These are phyloP conservation scores for Fusarium proliferatum DNA, from an alignment of 2,329 filamentous ascomycete species.

Conservation along the genomic window DNA sequence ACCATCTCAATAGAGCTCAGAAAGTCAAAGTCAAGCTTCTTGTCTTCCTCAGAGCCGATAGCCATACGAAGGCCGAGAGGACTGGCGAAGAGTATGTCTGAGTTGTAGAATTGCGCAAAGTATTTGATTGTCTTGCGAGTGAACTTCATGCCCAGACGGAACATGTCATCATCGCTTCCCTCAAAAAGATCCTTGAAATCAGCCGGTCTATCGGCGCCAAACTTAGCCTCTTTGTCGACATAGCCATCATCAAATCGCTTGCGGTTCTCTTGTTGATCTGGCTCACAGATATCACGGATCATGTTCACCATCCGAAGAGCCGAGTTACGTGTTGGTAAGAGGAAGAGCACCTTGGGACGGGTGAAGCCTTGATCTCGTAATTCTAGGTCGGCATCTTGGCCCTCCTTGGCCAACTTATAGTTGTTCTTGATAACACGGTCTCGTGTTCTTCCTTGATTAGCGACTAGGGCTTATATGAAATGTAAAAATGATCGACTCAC, in stretches of 20 bases:
- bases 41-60: slow-evolving; percentile 79
- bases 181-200: slow-evolving; percentile 92
- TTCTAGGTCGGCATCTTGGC: slow-evolving; percentile 73
- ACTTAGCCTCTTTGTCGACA: slow-evolving; percentile 70
- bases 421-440: slow-evolving; percentile 95
- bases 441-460: slow-evolving; percentile 69
- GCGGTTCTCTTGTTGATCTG: slow-evolving; percentile 94
- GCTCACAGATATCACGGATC: slow-evolving; percentile 79
- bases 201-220: slow-evolving; percentile 79
- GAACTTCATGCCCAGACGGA: slow-evolving; percentile 94
- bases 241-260: slow-evolving; percentile 92
- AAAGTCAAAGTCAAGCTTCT: slow-evolving; percentile 83
- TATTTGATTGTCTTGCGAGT: slow-evolving; percentile 96
- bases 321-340: slow-evolving; percentile 88
- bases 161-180: slow-evolving; percentile 98
- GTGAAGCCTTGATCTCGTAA: slow-evolving; percentile 95
- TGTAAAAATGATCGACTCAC: slow-evolving; percentile 53
- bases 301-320: slow-evolving; percentile 82
- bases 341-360: slow-evolving; percentile 89
- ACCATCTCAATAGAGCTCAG: slow-evolving; percentile 93
- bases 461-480: too few relatives aligned
- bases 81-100: slow-evolving; percentile 92
- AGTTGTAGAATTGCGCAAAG: slow-evolving; percentile 95
- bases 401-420: slow-evolving; percentile 76
- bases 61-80: slow-evolving; percentile 90